A percentile compares a stretch with the other conserved stretches of the same genome.
phyloP scores from a whole-genome alignment of 129 eudicot genomes.

The Artemisia tridentata region DNA sequence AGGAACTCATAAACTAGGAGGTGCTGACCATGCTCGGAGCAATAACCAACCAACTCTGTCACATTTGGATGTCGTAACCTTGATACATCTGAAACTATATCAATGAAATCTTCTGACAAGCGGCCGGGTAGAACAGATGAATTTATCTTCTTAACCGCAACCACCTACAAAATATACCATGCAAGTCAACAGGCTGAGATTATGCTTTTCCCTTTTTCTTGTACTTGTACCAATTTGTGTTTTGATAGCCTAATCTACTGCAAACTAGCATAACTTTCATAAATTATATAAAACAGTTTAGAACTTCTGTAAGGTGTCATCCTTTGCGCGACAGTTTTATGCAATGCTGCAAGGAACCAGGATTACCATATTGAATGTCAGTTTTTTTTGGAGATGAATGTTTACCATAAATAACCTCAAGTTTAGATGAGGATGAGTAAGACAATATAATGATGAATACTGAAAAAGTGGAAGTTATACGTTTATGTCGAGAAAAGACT shows the following conservation, averaged over 20 bases:
- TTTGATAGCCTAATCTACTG: neutral
- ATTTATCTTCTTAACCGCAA: conserved; percentile 91
- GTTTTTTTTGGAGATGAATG: no score
- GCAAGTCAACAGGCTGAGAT: neutral
- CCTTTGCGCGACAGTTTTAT: no score
- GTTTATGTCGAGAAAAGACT: neutral
- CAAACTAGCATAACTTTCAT: neutral
- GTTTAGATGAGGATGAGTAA: neutral
- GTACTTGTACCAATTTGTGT: neutral
- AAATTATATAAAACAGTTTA: neutral
- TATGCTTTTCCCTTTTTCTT: neutral
- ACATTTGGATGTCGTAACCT: conserved; percentile 82
- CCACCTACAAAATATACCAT: conserved; percentile 48
- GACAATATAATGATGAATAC: neutral
- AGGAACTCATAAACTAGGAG: conserved; percentile 81
- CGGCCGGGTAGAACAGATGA: conserved; percentile 61
- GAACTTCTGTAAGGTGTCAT: no score
- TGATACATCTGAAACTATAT: conserved; percentile 72
- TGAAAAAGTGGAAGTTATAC: neutral
- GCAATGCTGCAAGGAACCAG: no score
- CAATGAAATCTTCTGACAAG: conserved; percentile 65
- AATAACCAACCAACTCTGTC: conserved; percentile 85
- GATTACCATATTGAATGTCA: neutral
- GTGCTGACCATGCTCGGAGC: conserved; percentile 93
- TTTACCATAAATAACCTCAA: neutral